Evolutionary conservation across 805 yeast genomes (phyloP).

Genomic region (Saccharomycopsis schoenii): DNA sequence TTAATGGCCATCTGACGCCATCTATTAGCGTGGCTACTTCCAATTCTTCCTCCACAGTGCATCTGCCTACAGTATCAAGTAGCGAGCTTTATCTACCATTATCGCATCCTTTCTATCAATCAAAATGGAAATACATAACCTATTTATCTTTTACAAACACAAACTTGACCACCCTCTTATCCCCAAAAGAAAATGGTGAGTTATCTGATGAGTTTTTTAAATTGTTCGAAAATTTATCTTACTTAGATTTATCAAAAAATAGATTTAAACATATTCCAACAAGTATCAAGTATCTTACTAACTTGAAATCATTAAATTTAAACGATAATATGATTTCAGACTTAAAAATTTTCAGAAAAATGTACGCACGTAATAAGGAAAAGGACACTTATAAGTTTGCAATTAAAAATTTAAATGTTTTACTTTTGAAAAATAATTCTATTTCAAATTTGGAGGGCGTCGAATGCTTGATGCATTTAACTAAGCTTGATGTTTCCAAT

Average conservation of each 20-base stretch:
- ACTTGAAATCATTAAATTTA: conserved; percentile 42
- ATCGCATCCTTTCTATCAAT: conserved; percentile 10
- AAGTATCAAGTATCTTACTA: conserved; percentile 40
- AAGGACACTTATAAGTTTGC: conserved; percentile 5
- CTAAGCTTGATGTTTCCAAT: conserved; percentile 44
- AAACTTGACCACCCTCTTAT: conserved; percentile 26
- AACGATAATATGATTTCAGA: conserved; percentile 34
- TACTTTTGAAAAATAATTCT: conserved; percentile 43
- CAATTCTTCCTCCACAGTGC: neutral
- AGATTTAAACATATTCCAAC: conserved; percentile 39
- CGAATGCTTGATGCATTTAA: conserved; percentile 33
- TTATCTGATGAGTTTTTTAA: conserved; percentile 22
- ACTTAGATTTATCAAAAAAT: conserved; percentile 49
- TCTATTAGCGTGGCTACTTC: neutral
- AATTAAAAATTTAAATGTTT: conserved; percentile 30
- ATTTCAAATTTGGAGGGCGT: conserved; percentile 34
- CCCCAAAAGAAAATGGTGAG: conserved; percentile 10
- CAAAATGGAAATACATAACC: conserved; percentile 30
- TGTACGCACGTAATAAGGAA: neutral
- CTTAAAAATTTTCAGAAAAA: conserved; percentile 28
- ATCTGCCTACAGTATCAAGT: neutral
- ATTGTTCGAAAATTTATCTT: conserved; percentile 26
- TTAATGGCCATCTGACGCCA: neutral
- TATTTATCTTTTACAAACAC: conserved; percentile 34
- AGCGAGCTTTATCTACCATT: neutral